These are phyloP conservation scores for Kondoa subrosea DNA, from an alignment of 768 basidiomycete genomes.

Conservation along the genomic window DNA sequence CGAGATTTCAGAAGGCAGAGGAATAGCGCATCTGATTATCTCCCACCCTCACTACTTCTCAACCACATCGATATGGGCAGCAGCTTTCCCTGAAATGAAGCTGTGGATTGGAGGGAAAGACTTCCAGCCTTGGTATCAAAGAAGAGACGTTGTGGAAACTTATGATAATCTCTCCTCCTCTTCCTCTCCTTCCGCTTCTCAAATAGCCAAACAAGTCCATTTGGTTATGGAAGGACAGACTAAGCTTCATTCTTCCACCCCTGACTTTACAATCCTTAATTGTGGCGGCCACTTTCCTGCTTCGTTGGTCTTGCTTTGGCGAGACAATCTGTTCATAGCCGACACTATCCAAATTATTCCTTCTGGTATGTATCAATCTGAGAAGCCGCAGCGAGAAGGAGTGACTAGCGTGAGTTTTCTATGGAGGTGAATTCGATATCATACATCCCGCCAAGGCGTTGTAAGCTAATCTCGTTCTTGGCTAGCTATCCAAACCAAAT, in stretches of 20 bases:
- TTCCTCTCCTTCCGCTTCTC: background rate
- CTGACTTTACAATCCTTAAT: constrained; percentile 7
- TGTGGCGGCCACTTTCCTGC: constrained; percentile 17
- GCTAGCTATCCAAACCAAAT: constrained; percentile 17
- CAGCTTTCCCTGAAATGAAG: constrained; percentile 14
- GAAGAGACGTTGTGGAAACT: constrained; percentile 8
- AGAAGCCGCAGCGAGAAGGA: constrained; percentile 10
- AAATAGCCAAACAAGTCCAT: constrained; percentile 5
- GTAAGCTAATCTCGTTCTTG: background rate
- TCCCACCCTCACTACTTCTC: constrained; percentile 15
- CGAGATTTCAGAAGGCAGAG: constrained; percentile 15
- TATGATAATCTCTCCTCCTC: background rate
- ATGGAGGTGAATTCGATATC: constrained; percentile 11
- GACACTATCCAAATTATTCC: constrained; percentile 16
- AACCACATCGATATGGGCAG: constrained; percentile 10
- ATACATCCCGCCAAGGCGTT: background rate
- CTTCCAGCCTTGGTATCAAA: constrained; percentile 14
- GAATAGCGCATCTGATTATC: constrained; percentile 10
- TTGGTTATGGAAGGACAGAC: constrained; percentile 11
- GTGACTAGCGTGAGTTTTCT: constrained; percentile 9
- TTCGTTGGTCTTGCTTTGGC: constrained; percentile 16
- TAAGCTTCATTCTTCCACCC: background rate
- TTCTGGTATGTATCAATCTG: constrained; percentile 12
- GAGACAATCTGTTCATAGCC: constrained; percentile 15
- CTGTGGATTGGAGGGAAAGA: constrained; percentile 9